Evolutionary conservation across 202 grass and related monocot genomes (phyloP).

Genomic region (Musa balbisiana): DNA sequence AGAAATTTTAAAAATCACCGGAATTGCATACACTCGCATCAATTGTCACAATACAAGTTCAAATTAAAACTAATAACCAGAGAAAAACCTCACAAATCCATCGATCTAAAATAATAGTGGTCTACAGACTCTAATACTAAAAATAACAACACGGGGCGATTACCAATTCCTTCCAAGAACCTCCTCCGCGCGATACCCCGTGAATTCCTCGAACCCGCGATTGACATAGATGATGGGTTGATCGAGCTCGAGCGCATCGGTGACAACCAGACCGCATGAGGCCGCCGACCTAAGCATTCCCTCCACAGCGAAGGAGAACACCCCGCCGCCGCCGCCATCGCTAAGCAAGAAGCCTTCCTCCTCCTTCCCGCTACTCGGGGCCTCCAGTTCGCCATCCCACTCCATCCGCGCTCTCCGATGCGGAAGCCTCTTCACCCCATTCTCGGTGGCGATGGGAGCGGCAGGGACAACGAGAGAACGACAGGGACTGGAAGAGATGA

Average conservation of each 20-base stretch:
- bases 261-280: slow-evolving; percentile 8
- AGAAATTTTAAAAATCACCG: background rate
- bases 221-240: background rate
- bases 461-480: background rate
- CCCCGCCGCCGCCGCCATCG: background rate
- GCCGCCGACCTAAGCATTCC: slow-evolving; percentile 8
- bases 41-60: too few relatives aligned
- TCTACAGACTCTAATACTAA: background rate
- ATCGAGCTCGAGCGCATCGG: slow-evolving; percentile 10
- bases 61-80: background rate
- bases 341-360: background rate
- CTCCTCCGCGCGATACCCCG: background rate
- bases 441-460: background rate
- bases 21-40: background rate
- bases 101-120: background rate
- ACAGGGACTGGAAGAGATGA: too few relatives aligned
- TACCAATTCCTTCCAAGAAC: slow-evolving; percentile 2
- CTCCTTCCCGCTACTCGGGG: background rate
- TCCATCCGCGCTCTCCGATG: background rate
- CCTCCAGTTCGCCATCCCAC: background rate
- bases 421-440: background rate
- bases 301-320: background rate
- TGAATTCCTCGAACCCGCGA: background rate
- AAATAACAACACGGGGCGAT: background rate
- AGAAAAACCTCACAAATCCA: background rate